Evolutionary conservation across 2,329 filamentous ascomycete genomes (phyloP).

Genomic region (Sphaceloma murrayae): DNA sequence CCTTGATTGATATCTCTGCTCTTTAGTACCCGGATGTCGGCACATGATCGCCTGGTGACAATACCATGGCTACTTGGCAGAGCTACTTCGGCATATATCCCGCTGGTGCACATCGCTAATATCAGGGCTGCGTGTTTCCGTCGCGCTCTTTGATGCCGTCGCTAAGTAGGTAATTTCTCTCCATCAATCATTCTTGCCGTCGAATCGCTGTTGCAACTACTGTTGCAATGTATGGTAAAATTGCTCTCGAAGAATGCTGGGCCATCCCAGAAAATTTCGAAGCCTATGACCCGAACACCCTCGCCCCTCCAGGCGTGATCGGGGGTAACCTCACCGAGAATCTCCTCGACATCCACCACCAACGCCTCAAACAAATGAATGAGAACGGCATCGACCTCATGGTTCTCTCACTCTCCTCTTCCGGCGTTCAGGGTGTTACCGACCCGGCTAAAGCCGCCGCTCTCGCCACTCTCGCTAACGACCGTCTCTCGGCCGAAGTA

Average conservation of each 20-base stretch:
- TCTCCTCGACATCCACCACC: conserved; percentile 15
- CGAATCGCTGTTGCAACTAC: no score
- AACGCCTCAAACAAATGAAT: conserved; percentile 28
- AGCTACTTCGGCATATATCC: no score
- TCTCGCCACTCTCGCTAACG: conserved; percentile 24
- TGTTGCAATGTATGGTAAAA: conserved; percentile 6
- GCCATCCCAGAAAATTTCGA: conserved; percentile 12
- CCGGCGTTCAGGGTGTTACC: conserved; percentile 25
- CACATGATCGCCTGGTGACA: conserved; percentile 2
- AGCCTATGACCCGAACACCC: conserved; percentile 12
- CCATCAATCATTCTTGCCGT: no score
- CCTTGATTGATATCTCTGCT: no score
- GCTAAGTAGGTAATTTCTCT: no score
- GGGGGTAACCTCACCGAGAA: conserved; percentile 9
- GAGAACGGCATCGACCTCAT: conserved; percentile 28
- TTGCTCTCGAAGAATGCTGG: conserved; percentile 14
- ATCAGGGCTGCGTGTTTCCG: no score
- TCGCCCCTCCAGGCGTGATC: conserved; percentile 2
- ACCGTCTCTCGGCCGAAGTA: conserved; percentile 27
- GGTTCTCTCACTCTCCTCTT: conserved; percentile 25
- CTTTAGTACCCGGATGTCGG: conserved; percentile 3
- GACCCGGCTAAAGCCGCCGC: conserved; percentile 24
- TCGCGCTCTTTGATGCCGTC: no score
- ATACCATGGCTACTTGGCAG: background rate
- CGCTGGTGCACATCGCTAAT: no score